Evolutionary conservation across 768 basidiomycete species (phyloP).

Genomic region (Ramaria sp.): DNA sequence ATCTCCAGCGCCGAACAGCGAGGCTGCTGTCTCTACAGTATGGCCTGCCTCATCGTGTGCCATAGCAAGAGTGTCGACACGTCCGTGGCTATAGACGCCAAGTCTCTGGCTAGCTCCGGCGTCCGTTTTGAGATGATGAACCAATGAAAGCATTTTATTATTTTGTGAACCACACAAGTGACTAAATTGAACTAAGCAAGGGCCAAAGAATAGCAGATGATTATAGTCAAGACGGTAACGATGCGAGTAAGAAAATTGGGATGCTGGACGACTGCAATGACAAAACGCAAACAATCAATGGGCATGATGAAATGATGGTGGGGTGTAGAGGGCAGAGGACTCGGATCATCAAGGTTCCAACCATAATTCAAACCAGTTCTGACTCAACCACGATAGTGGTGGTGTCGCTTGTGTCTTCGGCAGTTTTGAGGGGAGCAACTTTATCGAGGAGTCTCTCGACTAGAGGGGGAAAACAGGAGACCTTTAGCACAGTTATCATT

Average conservation of each 20-base stretch:
- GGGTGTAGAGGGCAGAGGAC: not conserved
- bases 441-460: constrained; percentile 65
- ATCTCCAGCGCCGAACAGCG: constrained; percentile 62
- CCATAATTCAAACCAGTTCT: constrained; percentile 16
- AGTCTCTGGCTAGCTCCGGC: no score
- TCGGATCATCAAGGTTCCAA: constrained; percentile 16
- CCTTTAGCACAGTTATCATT: not conserved
- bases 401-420: no score
- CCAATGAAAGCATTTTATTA: not conserved
- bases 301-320: not conserved
- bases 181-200: constrained; percentile 4
- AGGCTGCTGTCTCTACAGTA: constrained; percentile 62
- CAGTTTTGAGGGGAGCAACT: constrained; percentile 18
- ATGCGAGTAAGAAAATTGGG: constrained; percentile 15
- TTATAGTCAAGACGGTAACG: constrained; percentile 23
- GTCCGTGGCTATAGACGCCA: not conserved
- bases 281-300: constrained; percentile 1
- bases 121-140: no score
- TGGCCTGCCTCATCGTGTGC: constrained; percentile 5
- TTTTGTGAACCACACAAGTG: not conserved
- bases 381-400: not conserved
- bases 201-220: constrained; percentile 24
- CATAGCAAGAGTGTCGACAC: not conserved
- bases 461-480: constrained; percentile 17
- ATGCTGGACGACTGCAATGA: constrained; percentile 10